A percentile compares a stretch with the other conserved stretches of the same genome.
These are phyloP conservation scores for Mortierella sp. DNA, from an alignment of 371 early-diverging fungal species.

Conservation along the genomic window DNA sequence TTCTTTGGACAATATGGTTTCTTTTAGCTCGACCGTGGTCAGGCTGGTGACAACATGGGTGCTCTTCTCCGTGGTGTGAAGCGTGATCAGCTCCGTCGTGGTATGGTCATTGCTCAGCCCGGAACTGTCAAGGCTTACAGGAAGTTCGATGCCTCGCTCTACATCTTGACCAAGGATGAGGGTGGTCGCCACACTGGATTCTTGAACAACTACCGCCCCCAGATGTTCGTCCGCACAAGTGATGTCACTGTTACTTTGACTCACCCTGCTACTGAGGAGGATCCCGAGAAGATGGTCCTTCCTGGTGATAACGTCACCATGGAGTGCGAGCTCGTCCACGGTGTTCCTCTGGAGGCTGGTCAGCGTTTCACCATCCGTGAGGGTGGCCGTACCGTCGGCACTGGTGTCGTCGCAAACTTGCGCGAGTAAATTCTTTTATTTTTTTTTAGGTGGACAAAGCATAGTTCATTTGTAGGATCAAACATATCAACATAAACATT, in stretches of 20 bases:
- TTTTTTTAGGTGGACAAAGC: no score
- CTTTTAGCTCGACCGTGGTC: constrained; percentile 93
- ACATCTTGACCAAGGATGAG: constrained; percentile 97
- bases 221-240: constrained; percentile 93
- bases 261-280: constrained; percentile 84
- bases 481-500: no score
- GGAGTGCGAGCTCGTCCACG: constrained; percentile 81
- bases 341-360: constrained; percentile 93
- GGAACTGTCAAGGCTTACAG: constrained; percentile 93
- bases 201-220: constrained; percentile 96
- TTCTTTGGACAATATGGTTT: no score
- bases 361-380: constrained; percentile 98
- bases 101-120: constrained; percentile 93
- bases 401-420: constrained; percentile 79
- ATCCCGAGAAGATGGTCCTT: constrained; percentile 95
- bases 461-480: no score
- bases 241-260: constrained; percentile 93
- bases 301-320: constrained; percentile 97
- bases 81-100: constrained; percentile 96
- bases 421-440: constrained; percentile 55
- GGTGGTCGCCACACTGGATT: constrained; percentile 99
- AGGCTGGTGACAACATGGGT: constrained; percentile 99
- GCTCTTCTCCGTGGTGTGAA: constrained; percentile 96
- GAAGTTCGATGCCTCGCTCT: constrained; percentile 92
- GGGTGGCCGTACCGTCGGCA: constrained; percentile 98